Conservation (phyloP, 331 rosid species). For the Acacia pycnantha region DNA sequence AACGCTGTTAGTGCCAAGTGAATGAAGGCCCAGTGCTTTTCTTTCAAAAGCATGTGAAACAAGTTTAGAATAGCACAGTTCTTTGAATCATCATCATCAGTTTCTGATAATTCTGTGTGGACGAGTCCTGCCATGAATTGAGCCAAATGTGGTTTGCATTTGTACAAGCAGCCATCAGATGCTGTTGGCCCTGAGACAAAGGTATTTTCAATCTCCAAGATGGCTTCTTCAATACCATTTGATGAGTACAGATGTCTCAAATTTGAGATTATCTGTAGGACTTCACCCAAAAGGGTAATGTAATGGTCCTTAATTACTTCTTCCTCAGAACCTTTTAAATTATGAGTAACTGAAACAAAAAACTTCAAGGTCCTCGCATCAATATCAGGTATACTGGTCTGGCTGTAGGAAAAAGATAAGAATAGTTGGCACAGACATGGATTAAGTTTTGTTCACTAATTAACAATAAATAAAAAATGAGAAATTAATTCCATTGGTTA, state of each 20-base stretch:
- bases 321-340: slow-evolving; percentile 55
- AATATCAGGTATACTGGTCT: slow-evolving; percentile 45
- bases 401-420: slow-evolving; percentile 47
- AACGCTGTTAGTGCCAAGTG: slow-evolving; percentile 78
- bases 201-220: slow-evolving; percentile 59
- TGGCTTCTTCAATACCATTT: slow-evolving; percentile 62
- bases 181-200: slow-evolving; percentile 64
- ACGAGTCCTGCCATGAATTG: slow-evolving; percentile 68
- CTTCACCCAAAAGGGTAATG: slow-evolving; percentile 70
- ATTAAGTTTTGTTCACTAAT: background rate
- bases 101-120: slow-evolving; percentile 59
- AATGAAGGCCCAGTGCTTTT: slow-evolving; percentile 79
- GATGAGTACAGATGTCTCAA: slow-evolving; percentile 54
- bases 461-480: background rate
- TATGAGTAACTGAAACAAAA: slow-evolving; percentile 47
- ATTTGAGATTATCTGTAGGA: slow-evolving; percentile 57
- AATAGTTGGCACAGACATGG: slow-evolving; percentile 2
- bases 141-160: slow-evolving; percentile 85
- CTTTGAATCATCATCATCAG: slow-evolving; percentile 48
- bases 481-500: background rate
- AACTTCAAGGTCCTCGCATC: slow-evolving; percentile 66
- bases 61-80: slow-evolving; percentile 59
- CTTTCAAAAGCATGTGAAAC: slow-evolving; percentile 74
- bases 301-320: slow-evolving; percentile 48
- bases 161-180: slow-evolving; percentile 44